Base-by-base conservation (phyloP, 73 alveolate species). In the Paramecium sonneborni region DNA sequence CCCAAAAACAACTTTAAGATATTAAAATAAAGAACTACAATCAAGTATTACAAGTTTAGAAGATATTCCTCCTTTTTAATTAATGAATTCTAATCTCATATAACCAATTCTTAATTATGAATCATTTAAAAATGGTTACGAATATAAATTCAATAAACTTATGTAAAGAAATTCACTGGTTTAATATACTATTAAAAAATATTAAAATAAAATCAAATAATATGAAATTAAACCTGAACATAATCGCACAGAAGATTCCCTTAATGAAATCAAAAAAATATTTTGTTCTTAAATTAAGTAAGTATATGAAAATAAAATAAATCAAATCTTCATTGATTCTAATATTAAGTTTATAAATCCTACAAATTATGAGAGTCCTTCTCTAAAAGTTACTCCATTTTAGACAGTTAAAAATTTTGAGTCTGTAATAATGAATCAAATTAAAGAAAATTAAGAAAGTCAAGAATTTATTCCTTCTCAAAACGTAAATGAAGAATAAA, bases 61-160 rank as follows among this genome's bases (percentile, higher is more conserved):
- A 4, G 86, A 72, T 18, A 72, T 72, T 6, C 86, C 86, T 35
- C 44, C 86, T 12, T 38, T 72, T 72, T 20, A 72, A 72, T 72
- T 38, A 2, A 72, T 72, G 55, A 72, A 72, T 72, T 15, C 52
- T 5, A 72, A 72, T 72, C 86, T 72, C 1, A 72, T 72, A 37
- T n/a, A 72, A 72, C 86, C 86, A 34, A 72, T 72, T 0, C 86
- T 72, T 4, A 72, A 72, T 20, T 72, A 35, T 72, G 86, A 72
- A 28, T 28, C 58, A 14, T 72, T 72, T n/a, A 72, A 72, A 10
- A 35, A 32, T 72, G 32, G 35, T 7, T 72, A 32, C 7, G 86
- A 72, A 12, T 72, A 72, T 32, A 30, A 37, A 72, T 72, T 72
- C 37, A 72, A 72, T 72, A 72, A 72, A 72, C 32, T 72, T 20